Evolutionary conservation across 2,329 filamentous ascomycete genomes (phyloP), one percentile per base, ranked within the genome.

Genomic region (Cladosporium colombiae): DNA sequence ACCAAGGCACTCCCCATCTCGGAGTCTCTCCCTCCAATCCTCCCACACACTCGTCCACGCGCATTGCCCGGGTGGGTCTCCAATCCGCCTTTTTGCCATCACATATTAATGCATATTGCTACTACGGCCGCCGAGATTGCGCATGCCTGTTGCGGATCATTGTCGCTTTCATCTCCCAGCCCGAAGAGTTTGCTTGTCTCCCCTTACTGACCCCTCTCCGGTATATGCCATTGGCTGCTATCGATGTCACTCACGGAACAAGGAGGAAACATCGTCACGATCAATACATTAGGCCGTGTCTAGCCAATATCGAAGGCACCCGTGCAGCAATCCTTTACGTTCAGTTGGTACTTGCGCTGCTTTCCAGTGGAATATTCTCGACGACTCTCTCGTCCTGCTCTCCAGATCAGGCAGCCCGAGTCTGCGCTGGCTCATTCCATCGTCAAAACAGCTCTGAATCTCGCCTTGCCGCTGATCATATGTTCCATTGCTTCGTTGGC

Each of bases 381-480:
- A 46, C 40, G 40, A 13, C 5, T 33, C 18, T 8, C 52, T 33
- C 27, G 14, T n/a, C 29, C 31, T 33, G 1, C 27, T n/a, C 27
- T 5, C 27, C 18, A n/a, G 6, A 46, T 21, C 5, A 46, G 40
- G 40, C 40, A 46, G 4, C 1, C n/a, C 6, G 52, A 21, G 18
- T 31, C 18, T 33, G 52, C 52, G 18, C 31, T 3, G 27, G 10
- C n/a, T 46, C 75, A 81, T n/a, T 73, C 72, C 80, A 85, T 83
- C 7, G 79, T 80, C 57, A 85, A 72, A 2, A 86, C 84, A 18
- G 78, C 76, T 66, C 84, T 78, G 72, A 86, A 86, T 64, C 83
- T 76, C 14, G 82, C 82, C 67, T 80, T 82, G 10, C 82, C 82
- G 35, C 74, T 79, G 64, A 80, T 53, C 83, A 85, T 84, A 63